Base-by-base conservation (phyloP, 73 alveolate genomes). In the Effrenium voratum region DNA sequence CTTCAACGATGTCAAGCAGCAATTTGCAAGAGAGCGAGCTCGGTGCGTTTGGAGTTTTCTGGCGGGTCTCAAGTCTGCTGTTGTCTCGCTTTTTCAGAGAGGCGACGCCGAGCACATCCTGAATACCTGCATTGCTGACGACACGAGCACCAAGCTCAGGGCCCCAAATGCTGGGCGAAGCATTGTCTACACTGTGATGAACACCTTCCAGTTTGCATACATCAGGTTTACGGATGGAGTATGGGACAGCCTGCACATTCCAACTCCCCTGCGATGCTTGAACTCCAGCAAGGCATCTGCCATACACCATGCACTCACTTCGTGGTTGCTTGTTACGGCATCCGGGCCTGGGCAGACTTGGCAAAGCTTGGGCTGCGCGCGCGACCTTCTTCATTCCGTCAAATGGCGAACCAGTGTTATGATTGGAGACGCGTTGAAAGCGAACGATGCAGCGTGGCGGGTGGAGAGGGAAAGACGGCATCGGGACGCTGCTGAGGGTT, bases 371-470 rank as follows among this genome's bases (percentile, higher is more conserved):
- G 57, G 38, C 4, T 50, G 76, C 26, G 40, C 57, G 5, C 16
- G 28, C n/a, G 26, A 15, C 0, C 40, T 83, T 26, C 8, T 40
- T 3, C 3, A 3, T 19, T 0, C 8, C 0, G 49, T 41, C 15
- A 3, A 19, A 24, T 83, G 76, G 76, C 93, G 47, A 55, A 83
- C 59, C 1, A 5, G 30, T 0, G 93, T 83, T 5, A 0, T 83
- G 3, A 26, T 83, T 26, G 93, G 93, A 19, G 93, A 83, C 24
- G 93, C 93, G 19, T 19, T 83, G 43, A 83, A 83, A 13, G 93
- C 76, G 0, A 57, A 52, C 19, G 47, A 50, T n/a, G 77, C 55
- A 22, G 79, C 55, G 5, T 40, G 77, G 72, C 32, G 77, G 77
- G 12, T 3, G 38, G 32, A 40, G 32, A 40, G 32, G n/a, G 34